These are phyloP conservation scores for Xylaria sp. DNA, from an alignment of 2,329 filamentous ascomycete genomes.

Conservation along the genomic window DNA sequence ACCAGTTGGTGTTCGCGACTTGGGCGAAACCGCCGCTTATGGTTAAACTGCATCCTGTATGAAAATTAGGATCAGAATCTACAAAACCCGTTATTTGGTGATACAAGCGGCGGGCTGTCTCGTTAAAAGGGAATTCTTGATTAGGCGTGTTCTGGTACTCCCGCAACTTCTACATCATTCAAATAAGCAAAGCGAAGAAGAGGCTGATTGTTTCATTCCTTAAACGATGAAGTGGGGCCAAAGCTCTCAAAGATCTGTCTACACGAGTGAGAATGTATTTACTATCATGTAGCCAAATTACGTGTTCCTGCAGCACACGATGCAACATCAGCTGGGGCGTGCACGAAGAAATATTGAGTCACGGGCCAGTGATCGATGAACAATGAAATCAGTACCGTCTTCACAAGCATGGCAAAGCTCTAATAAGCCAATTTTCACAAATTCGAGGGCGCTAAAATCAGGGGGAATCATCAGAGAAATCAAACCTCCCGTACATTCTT, in stretches of 20 bases:
- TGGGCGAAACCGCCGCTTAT: not conserved
- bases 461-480: not conserved
- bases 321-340: no score
- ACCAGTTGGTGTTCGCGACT: not conserved
- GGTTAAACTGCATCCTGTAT: not conserved
- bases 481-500: not conserved
- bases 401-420: not conserved
- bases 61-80: not conserved
- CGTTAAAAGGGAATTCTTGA: not conserved
- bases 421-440: not conserved
- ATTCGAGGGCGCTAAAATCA: not conserved
- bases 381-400: not conserved
- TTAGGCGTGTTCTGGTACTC: not conserved
- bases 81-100: not conserved
- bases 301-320: no score
- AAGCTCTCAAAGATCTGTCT: no score
- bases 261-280: no score
- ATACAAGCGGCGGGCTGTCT: not conserved
- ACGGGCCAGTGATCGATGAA: not conserved
- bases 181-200: not conserved
- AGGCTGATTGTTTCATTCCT: not conserved
- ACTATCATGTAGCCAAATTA: no score
- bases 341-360: no score
- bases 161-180: no score
- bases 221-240: no score